phyloP scores from a whole-genome alignment of 495 filamentous ascomycete genomes.

The Talaromyces ruber region DNA sequence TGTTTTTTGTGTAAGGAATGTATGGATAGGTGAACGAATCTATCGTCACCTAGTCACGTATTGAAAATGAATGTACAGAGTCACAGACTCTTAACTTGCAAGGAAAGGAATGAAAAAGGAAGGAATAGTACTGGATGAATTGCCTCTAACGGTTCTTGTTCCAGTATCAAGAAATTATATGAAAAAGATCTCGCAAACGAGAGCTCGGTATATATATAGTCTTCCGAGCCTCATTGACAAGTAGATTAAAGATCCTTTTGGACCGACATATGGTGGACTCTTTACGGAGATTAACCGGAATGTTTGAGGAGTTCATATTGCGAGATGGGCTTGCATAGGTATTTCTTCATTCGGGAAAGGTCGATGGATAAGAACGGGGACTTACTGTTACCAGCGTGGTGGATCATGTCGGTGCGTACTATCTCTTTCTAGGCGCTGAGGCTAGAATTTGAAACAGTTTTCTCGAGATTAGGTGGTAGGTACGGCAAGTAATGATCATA shows the following conservation, averaged over 20 bases:
- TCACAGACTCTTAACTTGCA: slow-evolving; percentile 3
- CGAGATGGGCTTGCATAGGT: neutral
- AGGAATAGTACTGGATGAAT: neutral
- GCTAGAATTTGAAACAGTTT: neutral
- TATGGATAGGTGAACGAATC: neutral
- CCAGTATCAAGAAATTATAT: neutral
- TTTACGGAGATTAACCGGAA: neutral
- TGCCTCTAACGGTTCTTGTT: neutral
- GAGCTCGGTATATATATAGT: neutral
- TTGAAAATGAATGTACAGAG: neutral
- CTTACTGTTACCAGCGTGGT: neutral
- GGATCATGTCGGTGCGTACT: neutral
- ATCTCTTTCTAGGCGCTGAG: neutral
- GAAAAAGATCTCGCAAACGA: neutral
- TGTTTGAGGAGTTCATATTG: neutral
- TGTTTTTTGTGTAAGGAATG: neutral
- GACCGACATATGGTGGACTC: neutral
- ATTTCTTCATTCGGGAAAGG: neutral
- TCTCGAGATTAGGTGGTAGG: neutral
- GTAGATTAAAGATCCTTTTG: neutral
- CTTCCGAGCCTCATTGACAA: neutral
- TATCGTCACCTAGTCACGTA: neutral
- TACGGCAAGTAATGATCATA: neutral
- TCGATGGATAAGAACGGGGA: neutral
- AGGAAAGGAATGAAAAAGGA: neutral